Base-by-base conservation (phyloP, 2,329 filamentous ascomycete species). In the Trichoderma atrobrunneum region DNA sequence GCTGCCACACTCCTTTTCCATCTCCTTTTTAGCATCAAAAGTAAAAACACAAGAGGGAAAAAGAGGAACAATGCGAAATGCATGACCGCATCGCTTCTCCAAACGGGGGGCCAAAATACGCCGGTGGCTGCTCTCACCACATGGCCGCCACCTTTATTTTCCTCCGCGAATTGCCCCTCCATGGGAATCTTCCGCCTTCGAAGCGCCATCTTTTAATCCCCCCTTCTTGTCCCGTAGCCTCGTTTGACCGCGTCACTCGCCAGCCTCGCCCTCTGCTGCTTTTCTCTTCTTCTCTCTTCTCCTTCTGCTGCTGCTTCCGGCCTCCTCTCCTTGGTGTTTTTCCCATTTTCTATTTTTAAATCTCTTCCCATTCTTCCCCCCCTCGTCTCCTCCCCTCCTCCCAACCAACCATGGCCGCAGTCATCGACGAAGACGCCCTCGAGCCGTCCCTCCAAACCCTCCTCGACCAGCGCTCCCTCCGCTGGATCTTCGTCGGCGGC, bases 401-500 rank as follows among this genome's bases (percentile, higher is more conserved):
- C 70, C 39, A 43, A 36, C 34, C 34, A 43, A 74, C 70, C 74
- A 84, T 84, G 82, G 85, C 85, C 72, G 65, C 83, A 74, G 75
- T 82, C 77, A 79, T 80, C 73, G 78, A 79, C 83, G 92, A 92
- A 79, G 92, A 94, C 80, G 86, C 89, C 78, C 91, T 98, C 85
- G 95, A 97, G 85, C 95, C 96, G 62, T 94, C 93, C 67, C 93
- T 99, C 79, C 93, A 98, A 85, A 93, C 93, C 75, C 94, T 99
- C 80, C 90, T 99, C 78, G 94, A 97, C 86, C 96, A 99, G 84
- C 94, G 94, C 83, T 92, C 93, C 39, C 91, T 99, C 71, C 93
- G 96, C 81, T 99, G 96, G 96, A 97, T 99, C 84, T 99, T 99
- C 79, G 96, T 99, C 73, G 96, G 96, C 79, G 96, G 96, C 76